Conservation (phyloP, 2,329 filamentous ascomycete genomes). For the Arthrobotrys iridis region DNA sequence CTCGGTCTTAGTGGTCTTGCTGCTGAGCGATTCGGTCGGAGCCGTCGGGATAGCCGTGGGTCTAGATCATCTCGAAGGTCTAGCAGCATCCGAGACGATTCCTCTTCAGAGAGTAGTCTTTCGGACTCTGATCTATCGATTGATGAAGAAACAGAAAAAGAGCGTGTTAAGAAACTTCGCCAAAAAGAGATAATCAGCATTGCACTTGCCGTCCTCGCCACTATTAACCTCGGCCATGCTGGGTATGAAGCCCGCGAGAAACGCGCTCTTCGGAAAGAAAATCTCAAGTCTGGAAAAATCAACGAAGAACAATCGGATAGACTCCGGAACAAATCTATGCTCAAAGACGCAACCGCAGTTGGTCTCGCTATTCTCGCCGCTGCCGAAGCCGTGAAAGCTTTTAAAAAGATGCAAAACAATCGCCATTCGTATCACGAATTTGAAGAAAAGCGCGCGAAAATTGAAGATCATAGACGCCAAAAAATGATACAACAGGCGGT, state of each 20-base stretch:
- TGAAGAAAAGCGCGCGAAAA: constrained; percentile 16
- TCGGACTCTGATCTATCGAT: constrained; percentile 49
- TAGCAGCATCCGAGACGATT: neutral
- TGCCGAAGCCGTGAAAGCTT: constrained; percentile 39
- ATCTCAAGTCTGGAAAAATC: constrained; percentile 45
- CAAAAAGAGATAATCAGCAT: constrained; percentile 47
- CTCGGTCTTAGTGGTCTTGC: constrained; percentile 49
- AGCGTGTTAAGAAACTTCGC: constrained; percentile 37
- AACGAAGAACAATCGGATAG: constrained; percentile 35
- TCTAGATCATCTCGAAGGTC: constrained; percentile 5
- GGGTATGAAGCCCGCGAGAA: constrained; percentile 46
- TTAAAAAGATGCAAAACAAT: constrained; percentile 18
- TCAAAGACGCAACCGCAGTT: constrained; percentile 44
- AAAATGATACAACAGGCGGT: constrained; percentile 15
- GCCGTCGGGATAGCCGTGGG: constrained; percentile 24
- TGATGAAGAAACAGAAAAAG: constrained; percentile 34
- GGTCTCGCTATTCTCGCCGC: constrained; percentile 48
- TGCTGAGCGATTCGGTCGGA: constrained; percentile 28
- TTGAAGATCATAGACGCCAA: constrained; percentile 41
- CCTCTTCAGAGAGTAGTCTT: constrained; percentile 45
- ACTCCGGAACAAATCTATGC: constrained; percentile 26
- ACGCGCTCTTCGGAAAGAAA: constrained; percentile 35
- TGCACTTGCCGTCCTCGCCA: constrained; percentile 47
- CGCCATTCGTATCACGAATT: constrained; percentile 29
- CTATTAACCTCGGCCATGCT: constrained; percentile 41